Conservation (phyloP, 495 filamentous ascomycete genomes). For the Bryoglossum gracile region DNA sequence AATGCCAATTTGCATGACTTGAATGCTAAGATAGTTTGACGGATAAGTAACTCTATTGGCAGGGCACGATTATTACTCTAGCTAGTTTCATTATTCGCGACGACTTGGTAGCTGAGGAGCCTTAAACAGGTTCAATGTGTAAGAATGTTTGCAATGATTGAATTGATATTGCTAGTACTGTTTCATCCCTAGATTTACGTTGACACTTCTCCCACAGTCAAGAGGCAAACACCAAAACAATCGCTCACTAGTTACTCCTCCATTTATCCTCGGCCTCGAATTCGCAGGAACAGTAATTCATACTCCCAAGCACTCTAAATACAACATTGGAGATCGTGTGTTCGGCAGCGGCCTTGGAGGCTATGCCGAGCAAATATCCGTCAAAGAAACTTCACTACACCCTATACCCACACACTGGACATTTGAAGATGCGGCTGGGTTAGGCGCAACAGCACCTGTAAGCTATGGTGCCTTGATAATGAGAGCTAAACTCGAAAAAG, state of each 20-base stretch:
- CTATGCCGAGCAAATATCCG: constrained; percentile 20
- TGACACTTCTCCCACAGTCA: constrained; percentile 22
- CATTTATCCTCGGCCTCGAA: constrained; percentile 30
- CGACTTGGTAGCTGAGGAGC: no score
- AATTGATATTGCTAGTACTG: no score
- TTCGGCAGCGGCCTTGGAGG: constrained; percentile 18
- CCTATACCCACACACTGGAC: constrained; percentile 18
- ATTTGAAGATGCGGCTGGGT: constrained; percentile 18
- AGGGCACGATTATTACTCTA: no score
- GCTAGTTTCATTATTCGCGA: no score
- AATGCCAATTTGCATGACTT: no score
- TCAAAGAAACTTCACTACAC: constrained; percentile 13
- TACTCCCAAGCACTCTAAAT: constrained; percentile 11
- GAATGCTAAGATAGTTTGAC: no score
- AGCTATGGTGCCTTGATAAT: constrained; percentile 44
- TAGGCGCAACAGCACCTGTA: constrained; percentile 22
- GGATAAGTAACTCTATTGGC: no score
- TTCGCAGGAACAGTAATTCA: constrained; percentile 25
- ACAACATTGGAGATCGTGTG: constrained; percentile 22
- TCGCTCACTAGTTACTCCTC: constrained; percentile 26
- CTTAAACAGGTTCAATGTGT: no score
- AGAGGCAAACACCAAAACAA: constrained; percentile 36
- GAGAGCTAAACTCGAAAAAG: constrained; percentile 48
- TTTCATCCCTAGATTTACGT: no score
- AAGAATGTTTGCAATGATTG: no score